These are phyloP conservation scores for Trichoderma polysporum DNA, from an alignment of 2,329 filamentous ascomycete species.

Conservation along the genomic window DNA sequence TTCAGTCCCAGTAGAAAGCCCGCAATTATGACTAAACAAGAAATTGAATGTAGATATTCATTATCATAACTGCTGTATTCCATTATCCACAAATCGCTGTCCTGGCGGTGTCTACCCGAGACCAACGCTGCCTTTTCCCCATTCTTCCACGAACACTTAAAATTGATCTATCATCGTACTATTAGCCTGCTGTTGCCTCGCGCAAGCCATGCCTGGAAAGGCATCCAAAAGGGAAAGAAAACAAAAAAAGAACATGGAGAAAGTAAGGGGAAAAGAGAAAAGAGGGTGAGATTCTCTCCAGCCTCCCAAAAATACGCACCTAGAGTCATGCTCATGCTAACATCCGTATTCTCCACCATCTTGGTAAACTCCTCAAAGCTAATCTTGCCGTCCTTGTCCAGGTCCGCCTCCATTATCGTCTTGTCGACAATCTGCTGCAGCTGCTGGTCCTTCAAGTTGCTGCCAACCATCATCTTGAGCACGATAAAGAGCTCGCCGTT, in stretches of 20 bases:
- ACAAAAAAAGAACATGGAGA: background rate
- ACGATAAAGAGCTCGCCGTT: constrained; percentile 99
- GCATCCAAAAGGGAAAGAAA: background rate
- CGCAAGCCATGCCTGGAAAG: background rate
- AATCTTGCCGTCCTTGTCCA: constrained; percentile 95
- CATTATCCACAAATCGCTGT: constrained; percentile 22
- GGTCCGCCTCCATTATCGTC: constrained; percentile 99
- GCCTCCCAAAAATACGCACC: constrained; percentile 47
- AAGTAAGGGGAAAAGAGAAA: background rate
- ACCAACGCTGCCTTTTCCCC: constrained; percentile 3
- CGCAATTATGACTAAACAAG: background rate
- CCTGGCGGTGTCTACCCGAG: constrained; percentile 23
- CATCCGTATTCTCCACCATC: constrained; percentile 95
- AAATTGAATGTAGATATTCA: constrained; percentile 25
- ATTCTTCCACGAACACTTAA: constrained; percentile 15
- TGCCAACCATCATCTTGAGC: constrained; percentile 99
- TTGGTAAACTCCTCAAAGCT: constrained; percentile 98
- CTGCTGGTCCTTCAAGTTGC: constrained; percentile 98
- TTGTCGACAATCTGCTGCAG: constrained; percentile 99
- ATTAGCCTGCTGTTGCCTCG: constrained; percentile 4
- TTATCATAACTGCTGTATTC: constrained; percentile 31
- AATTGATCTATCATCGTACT: constrained; percentile 26
- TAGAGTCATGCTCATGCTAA: constrained; percentile 73
- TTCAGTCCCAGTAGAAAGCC: background rate
- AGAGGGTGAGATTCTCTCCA: background rate